A percentile compares a stretch with the other conserved stretches of the same genome.
Evolutionary conservation across 192 early-diverging fungal species (phyloP).

Genomic region (Spinellus fusiger): DNA sequence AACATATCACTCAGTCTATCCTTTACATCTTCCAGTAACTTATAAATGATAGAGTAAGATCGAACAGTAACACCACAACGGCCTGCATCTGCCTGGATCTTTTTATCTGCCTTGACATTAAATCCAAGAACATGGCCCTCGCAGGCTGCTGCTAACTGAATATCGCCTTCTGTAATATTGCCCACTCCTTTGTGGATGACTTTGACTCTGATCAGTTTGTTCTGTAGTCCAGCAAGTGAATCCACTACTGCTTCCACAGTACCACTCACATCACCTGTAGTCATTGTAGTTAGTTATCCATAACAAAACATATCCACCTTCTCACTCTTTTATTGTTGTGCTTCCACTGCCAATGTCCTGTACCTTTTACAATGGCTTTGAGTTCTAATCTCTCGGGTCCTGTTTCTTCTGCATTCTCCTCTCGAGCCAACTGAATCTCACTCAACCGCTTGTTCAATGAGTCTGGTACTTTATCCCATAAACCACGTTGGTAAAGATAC

Average conservation of each 20-base stretch:
- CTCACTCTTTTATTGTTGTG: slow-evolving; percentile 8
- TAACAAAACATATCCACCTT: no score
- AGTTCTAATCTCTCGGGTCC: slow-evolving; percentile 43
- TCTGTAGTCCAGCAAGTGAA: slow-evolving; percentile 69
- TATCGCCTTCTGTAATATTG: slow-evolving; percentile 78
- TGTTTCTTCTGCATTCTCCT: slow-evolving; percentile 32
- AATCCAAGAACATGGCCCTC: slow-evolving; percentile 76
- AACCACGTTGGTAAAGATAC: slow-evolving; percentile 61
- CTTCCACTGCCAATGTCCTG: no score
- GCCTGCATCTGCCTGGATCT: slow-evolving; percentile 53
- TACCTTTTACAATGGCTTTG: slow-evolving; percentile 66
- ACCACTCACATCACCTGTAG: slow-evolving; percentile 89
- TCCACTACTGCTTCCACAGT: slow-evolving; percentile 84
- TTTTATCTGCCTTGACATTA: slow-evolving; percentile 82
- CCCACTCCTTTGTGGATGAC: slow-evolving; percentile 82
- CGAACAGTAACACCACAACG: slow-evolving; percentile 59
- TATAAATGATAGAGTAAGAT: slow-evolving; percentile 84
- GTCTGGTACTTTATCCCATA: slow-evolving; percentile 48
- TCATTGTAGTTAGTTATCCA: no score
- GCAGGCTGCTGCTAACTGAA: slow-evolving; percentile 61
- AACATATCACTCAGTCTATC: slow-evolving; percentile 65
- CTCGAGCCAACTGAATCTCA: slow-evolving; percentile 21
- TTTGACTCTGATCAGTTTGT: slow-evolving; percentile 65
- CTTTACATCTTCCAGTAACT: slow-evolving; percentile 88
- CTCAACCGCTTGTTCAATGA: slow-evolving; percentile 26